Evolutionary conservation across 495 filamentous ascomycete species (phyloP).

Genomic region (Penicillium daleae): DNA sequence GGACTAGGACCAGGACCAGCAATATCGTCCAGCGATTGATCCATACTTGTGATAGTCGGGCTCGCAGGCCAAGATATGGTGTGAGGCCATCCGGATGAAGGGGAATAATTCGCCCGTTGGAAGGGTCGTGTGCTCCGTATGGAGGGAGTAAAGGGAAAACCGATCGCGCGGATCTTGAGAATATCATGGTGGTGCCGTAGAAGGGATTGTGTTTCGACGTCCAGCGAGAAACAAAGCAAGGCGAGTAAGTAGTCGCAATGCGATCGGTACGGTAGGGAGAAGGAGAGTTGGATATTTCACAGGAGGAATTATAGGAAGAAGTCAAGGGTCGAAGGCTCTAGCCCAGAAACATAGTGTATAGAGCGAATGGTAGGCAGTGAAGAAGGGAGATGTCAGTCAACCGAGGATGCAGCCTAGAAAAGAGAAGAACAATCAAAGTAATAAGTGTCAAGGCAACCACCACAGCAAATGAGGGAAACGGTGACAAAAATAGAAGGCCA

Average conservation of each 20-base stretch:
- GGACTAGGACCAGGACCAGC: slow-evolving; percentile 78
- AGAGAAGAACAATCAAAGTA: slow-evolving; percentile 2
- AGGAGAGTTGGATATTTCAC: neutral
- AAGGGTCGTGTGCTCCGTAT: slow-evolving; percentile 48
- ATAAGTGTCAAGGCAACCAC: slow-evolving; percentile 9
- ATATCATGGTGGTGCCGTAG: slow-evolving; percentile 31
- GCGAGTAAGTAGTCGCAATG: neutral
- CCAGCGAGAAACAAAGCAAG: slow-evolving; percentile 9
- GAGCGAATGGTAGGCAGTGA: slow-evolving; percentile 15
- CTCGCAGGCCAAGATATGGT: slow-evolving; percentile 88
- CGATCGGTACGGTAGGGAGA: neutral
- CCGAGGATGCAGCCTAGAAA: slow-evolving; percentile 12
- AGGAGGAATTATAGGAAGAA: neutral
- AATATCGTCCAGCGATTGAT: slow-evolving; percentile 97
- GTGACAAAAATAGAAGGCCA: neutral
- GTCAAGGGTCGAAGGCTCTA: neutral
- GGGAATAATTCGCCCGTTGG: slow-evolving; percentile 35
- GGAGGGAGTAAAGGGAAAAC: slow-evolving; percentile 51
- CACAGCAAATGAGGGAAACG: neutral
- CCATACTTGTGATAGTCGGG: slow-evolving; percentile 92
- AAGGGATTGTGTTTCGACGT: neutral
- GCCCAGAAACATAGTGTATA: slow-evolving; percentile 18
- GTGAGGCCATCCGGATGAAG: slow-evolving; percentile 78
- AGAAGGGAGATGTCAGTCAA: slow-evolving; percentile 14
- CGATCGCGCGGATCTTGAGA: slow-evolving; percentile 35